Evolutionary conservation across 371 early-diverging fungal genomes (phyloP), one percentile per base, ranked within the genome.

Genomic region (Thermomucor indicae-seudaticae): DNA sequence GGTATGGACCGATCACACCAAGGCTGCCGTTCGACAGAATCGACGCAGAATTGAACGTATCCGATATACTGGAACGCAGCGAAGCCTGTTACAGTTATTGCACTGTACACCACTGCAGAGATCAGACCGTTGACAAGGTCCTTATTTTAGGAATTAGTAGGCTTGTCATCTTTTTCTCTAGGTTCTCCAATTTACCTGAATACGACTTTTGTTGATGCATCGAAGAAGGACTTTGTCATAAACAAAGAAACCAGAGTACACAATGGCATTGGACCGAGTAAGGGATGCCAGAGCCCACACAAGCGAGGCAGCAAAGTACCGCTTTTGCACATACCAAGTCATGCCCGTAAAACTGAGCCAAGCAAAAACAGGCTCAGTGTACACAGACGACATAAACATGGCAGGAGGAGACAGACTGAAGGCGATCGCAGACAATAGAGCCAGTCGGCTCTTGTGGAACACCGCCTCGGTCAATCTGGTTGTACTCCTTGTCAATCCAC

Each of bases 301-400:
- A 7, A 90, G 27, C 2, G 68, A 49, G 1, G 70, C 70, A 7
- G 34, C 39, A 22, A 47, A 14, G 34, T 83, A 72, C 10, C 67
- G 65, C 17, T 70, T 65, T 20, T 67, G 57, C 0, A 63, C 64
- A 11, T 73, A 57, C 40, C 65, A 70, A 25, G 72, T 47, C 91
- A 95, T 89, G 5, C 93, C 94, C 0, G 71, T 58, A 60, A 96
- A 95, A 1, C 83, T 77, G 1, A 92, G 68, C 14, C 78, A 60
- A 0, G 93, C 86, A 73, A 95, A 96, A n/a, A 84, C 59, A 24
- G 90, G 86, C 60, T 96, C 97, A 0, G 95, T 85, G 56, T 95
- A 90, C 17, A 92, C 74, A 4, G 93, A 78, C 7, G 95, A 90
- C 89, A 94, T 86, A 59, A 96, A 93, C 53, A 90, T 76, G 4